Conservation (phyloP, 164 flowering plant species). For the Vitis cinerea region DNA sequence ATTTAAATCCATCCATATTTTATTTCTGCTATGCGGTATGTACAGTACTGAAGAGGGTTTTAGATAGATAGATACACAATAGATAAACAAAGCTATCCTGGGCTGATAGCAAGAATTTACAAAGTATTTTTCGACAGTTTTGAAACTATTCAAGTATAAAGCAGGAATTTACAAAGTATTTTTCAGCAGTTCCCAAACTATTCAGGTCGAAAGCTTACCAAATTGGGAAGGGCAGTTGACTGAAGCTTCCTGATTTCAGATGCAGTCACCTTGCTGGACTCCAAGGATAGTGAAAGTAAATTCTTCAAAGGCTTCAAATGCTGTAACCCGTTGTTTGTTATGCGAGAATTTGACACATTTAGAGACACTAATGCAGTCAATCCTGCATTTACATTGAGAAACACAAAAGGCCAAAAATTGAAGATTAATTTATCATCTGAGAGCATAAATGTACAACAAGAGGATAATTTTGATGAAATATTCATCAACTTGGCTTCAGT, state of each 20-base stretch:
- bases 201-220: conserved; percentile 71
- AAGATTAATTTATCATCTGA: not conserved
- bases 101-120: conserved; percentile 12
- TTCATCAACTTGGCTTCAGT: no score
- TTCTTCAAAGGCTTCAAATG: conserved; percentile 70
- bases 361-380: conserved; percentile 70
- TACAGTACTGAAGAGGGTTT: no score
- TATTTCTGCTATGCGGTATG: no score
- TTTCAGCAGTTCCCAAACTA: conserved; percentile 9
- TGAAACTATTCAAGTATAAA: not conserved
- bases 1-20: no score
- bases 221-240: conserved; percentile 52
- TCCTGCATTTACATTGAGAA: conserved; percentile 42
- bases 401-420: no score
- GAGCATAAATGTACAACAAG: no score
- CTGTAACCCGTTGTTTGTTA: conserved; percentile 63
- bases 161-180: conserved; percentile 9
- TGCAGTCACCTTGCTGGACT: conserved; percentile 64
- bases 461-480: not conserved
- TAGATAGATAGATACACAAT: no score
- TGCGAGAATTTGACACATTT: conserved; percentile 74
- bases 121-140: not conserved
- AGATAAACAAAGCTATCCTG: no score
- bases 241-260: conserved; percentile 58
- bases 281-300: conserved; percentile 59